phyloP scores from a whole-genome alignment of 371 early-diverging fungal species.

The Mortierella sp. region DNA sequence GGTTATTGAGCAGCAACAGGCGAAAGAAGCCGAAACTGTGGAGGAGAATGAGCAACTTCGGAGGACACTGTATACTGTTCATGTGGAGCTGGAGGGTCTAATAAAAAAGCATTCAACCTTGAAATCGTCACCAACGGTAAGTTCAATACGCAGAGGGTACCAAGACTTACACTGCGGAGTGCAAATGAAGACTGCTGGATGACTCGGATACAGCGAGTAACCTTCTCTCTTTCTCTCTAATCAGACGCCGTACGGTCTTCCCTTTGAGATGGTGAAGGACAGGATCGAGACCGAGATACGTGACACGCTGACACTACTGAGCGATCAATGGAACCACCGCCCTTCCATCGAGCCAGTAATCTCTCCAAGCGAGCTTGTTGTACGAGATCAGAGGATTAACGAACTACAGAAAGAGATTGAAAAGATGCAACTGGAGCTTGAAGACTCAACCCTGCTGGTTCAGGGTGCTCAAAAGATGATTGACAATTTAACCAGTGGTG shows the following conservation, averaged over 20 bases:
- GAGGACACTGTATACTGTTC: conserved; percentile 46
- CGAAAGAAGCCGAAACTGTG: conserved; percentile 38
- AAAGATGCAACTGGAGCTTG: conserved; percentile 46
- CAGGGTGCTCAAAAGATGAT: conserved; percentile 58
- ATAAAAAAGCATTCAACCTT: conserved; percentile 24
- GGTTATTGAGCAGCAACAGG: conserved; percentile 43
- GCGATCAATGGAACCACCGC: conserved; percentile 48
- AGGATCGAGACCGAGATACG: conserved; percentile 51
- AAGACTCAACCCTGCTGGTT: conserved; percentile 53
- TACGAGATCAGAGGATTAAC: conserved; percentile 44
- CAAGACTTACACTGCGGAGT: not conserved
- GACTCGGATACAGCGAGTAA: not conserved
- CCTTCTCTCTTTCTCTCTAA: not conserved
- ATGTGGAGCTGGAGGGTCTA: conserved; percentile 39
- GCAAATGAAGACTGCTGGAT: not conserved
- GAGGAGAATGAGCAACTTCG: conserved; percentile 53
- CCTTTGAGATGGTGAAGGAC: conserved; percentile 47
- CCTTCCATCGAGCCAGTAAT: conserved; percentile 34
- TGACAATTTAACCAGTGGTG: conserved; percentile 44
- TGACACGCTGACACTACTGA: conserved; percentile 35
- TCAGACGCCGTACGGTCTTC: conserved; percentile 44
- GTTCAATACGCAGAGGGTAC: not conserved
- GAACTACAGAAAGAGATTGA: conserved; percentile 40
- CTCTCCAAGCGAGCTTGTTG: conserved; percentile 32
- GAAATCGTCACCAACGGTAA: conserved; percentile 26